Conservation (phyloP, 208 protist species). For the Crithidia expoeki region DNA sequence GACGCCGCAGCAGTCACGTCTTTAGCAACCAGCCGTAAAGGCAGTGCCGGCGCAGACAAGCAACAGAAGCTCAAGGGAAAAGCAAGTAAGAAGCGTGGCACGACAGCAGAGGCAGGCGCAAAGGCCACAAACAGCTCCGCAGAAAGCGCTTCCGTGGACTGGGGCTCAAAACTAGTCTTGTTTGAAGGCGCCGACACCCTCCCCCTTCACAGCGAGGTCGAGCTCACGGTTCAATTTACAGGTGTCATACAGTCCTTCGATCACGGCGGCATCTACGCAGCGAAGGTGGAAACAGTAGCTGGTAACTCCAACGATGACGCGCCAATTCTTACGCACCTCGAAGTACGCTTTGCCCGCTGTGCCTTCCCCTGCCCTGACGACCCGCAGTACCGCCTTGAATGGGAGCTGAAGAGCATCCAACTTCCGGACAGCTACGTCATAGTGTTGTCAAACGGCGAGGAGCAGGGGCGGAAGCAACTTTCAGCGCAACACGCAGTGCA, state of each 20-base stretch:
- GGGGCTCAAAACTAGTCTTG: slow-evolving; percentile 58
- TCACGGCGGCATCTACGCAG: slow-evolving; percentile 67
- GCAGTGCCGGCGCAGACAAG: neutral
- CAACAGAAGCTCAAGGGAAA: slow-evolving; percentile 1
- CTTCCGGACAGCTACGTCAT: slow-evolving; percentile 44
- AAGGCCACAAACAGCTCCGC: neutral
- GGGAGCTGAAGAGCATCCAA: slow-evolving; percentile 58
- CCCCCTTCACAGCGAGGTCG: slow-evolving; percentile 45
- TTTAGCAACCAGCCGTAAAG: neutral
- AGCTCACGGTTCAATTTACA: slow-evolving; percentile 51
- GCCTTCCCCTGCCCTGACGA: slow-evolving; percentile 87
- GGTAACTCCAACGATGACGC: neutral
- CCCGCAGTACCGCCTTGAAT: slow-evolving; percentile 66
- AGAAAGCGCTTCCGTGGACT: neutral
- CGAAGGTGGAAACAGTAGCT: slow-evolving; percentile 5
- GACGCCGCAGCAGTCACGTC: slow-evolving; percentile 22
- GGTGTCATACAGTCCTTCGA: slow-evolving; percentile 55
- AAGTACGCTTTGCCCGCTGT: slow-evolving; percentile 74
- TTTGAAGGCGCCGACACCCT: slow-evolving; percentile 50
- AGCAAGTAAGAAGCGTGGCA: slow-evolving; percentile 6
- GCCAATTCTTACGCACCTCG: slow-evolving; percentile 80
- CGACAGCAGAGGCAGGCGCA: neutral
- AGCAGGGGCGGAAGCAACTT: slow-evolving; percentile 29
- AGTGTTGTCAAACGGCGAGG: slow-evolving; percentile 47
- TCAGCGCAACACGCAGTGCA: slow-evolving; percentile 32